Evolutionary conservation across 2,329 filamentous ascomycete species (phyloP).

Genomic region (Venturia oleaginea): DNA sequence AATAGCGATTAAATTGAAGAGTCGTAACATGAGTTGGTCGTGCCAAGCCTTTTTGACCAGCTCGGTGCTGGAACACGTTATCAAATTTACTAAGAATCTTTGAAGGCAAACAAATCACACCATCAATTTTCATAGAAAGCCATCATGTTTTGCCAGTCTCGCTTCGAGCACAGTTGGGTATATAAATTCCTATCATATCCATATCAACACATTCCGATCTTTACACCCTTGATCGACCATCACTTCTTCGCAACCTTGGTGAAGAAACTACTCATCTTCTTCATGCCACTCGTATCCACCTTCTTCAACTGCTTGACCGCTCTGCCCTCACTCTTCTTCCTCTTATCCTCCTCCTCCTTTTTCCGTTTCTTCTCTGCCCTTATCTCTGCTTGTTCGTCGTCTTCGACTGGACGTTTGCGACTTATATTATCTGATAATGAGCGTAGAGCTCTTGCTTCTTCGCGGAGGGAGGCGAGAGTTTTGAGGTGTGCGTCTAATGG

Average conservation of each 20-base stretch:
- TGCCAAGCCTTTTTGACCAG: no score
- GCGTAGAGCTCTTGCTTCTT: conserved; percentile 61
- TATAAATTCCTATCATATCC: background rate
- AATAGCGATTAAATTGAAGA: no score
- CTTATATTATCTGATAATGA: conserved; percentile 58
- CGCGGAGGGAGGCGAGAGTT: conserved; percentile 56
- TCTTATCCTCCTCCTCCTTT: conserved; percentile 81
- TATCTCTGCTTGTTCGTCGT: conserved; percentile 51
- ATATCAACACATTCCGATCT: background rate
- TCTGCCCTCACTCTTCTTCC: conserved; percentile 68
- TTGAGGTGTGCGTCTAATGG: conserved; percentile 62
- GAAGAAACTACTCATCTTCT: conserved; percentile 94
- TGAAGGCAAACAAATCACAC: no score
- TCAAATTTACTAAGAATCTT: no score
- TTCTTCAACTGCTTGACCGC: conserved; percentile 78
- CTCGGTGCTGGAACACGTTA: no score
- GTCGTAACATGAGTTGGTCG: no score
- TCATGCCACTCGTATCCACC: conserved; percentile 87
- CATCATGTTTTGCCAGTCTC: background rate
- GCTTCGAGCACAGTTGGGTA: background rate
- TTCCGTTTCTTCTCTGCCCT: conserved; percentile 73
- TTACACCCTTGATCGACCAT: background rate
- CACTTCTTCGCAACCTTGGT: conserved; percentile 27
- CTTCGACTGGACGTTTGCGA: conserved; percentile 57
- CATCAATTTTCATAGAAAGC: no score